Evolutionary conservation across 495 filamentous ascomycete genomes (phyloP), one percentile per base, ranked within the genome.

Genomic region (Hypoxylon cercidicola): DNA sequence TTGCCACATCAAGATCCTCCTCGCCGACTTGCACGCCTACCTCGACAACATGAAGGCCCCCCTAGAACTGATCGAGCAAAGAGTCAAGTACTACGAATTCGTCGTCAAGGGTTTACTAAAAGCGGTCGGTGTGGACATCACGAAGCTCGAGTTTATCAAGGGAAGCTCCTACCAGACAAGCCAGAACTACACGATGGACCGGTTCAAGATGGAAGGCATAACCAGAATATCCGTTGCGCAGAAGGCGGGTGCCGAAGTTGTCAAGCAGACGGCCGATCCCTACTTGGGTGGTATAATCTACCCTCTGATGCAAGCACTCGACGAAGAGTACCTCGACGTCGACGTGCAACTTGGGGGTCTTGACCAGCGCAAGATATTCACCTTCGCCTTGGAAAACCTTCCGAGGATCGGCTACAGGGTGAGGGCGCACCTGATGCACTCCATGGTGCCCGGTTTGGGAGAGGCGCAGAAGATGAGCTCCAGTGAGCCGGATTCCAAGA

Each of bases 351-450:
- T 88, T 46, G 90, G 90, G 8, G 87, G 88, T 45, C 81, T 95
- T 3, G 93, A 97, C 65, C 93, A 97, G 81, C 78, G 94, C 32
- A 99, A 99, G 74, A 85, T 98, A 25, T 99, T 98, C 68, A 85
- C 85, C 8, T 77, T 90, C 7, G 93, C 93, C 0, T 88, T 90
- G 28, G 91, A 93, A 66, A 83, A 84, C 60, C 74, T 94, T n/a
- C 88, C 89, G 0, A 84, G 82, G 72, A 74, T 94, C 32, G 88
- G 87, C 4, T 93, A 90, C 77, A 82, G 83, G 51, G 63, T 82
- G 77, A 85, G 93, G 37, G 92, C 92, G 23, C 94, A 97, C 77
- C 69, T 97, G 45, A 90, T 97, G 82, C 97, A 92, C 68, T 85
- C 90, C 1, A 96, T 99, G 90, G 88, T 98, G 6, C 87, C 92